Base-by-base conservation (phyloP, 1,139 yeast genomes). In the Lodderomyces pseudojiufengensis region DNA sequence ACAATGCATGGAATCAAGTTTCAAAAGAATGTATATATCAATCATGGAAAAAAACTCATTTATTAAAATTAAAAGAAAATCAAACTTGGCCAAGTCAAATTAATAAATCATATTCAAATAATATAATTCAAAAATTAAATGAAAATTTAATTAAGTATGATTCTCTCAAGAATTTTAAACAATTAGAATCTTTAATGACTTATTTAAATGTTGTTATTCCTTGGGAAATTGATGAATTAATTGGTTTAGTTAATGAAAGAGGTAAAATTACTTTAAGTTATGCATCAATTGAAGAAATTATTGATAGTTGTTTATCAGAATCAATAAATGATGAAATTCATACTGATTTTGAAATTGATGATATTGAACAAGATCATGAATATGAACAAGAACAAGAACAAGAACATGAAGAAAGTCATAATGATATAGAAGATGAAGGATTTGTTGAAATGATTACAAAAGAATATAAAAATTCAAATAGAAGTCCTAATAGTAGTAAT, bases 201-300 rank as follows among this genome's bases (percentile, higher is more conserved):
- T 58, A 59, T 48, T 59, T 71, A 40, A 66, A 63, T 47, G 83
- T 68, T 28, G 70, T 59, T 7, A 66, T 76, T 35, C 74, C 78
- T 10, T 79, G 85, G 85, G 78, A 76, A 36, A 61, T 72, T 22
- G 76, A 74, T 35, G 76, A 76, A 44, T 52, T 80, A 23, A 48
- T 78, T 33, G 80, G 78, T 23, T 56, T 80, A 32, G 74, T 76
- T 7, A 73, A 78, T 37, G 86, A 80, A 51, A 61, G 78, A 39
- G 78, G 76, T 29, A 73, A 71, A 46, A 70, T 76, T 20, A 73
- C 76, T 2, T 50, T 67, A n/a, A 66, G 63, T 41, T 80, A 78
- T 50, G 64, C 73, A 9, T 77, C 84, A n/a, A 76, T 77, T 35
- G 80, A 74, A 40, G 85, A 80, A 45, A 70, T 79, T 31, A 77